Conservation (phyloP, 768 basidiomycete genomes). For the Tricholoma matsutake region DNA sequence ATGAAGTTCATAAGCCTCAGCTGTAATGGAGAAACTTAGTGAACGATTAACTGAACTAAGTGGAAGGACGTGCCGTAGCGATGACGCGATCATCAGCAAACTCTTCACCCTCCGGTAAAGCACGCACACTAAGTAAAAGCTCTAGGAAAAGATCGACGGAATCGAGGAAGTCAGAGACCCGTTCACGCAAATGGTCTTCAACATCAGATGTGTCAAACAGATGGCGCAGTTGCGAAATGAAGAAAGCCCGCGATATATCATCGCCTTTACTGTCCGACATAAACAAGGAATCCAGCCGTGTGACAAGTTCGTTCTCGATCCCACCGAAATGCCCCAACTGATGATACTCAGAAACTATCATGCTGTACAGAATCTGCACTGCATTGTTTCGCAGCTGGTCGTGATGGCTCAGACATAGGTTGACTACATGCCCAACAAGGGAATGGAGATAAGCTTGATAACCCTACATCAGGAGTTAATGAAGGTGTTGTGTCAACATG, state of each 20-base stretch:
- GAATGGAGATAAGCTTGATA: slow-evolving; percentile 83
- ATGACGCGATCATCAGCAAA: slow-evolving; percentile 93
- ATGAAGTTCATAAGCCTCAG: slow-evolving; percentile 93
- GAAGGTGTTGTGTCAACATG: slow-evolving; percentile 1
- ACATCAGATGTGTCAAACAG: slow-evolving; percentile 86
- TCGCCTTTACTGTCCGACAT: slow-evolving; percentile 92
- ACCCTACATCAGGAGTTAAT: slow-evolving; percentile 43
- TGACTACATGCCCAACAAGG: slow-evolving; percentile 86
- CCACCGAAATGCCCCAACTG: slow-evolving; percentile 80
- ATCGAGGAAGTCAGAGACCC: slow-evolving; percentile 80
- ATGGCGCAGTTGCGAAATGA: slow-evolving; percentile 84
- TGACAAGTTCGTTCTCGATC: slow-evolving; percentile 92
- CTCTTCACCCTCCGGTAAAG: slow-evolving; percentile 89
- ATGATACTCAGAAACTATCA: slow-evolving; percentile 92
- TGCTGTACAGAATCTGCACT: slow-evolving; percentile 89
- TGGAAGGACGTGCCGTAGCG: slow-evolving; percentile 59
- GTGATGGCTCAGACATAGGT: slow-evolving; percentile 92
- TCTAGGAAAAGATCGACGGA: slow-evolving; percentile 93
- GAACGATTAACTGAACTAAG: not conserved
- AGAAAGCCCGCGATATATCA: slow-evolving; percentile 89
- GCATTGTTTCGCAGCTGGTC: slow-evolving; percentile 89
- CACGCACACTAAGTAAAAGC: slow-evolving; percentile 81
- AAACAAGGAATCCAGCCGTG: slow-evolving; percentile 85
- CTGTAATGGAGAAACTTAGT: slow-evolving; percentile 33
- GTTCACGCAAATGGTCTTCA: slow-evolving; percentile 72